phyloP scores from a whole-genome alignment of 2,329 filamentous ascomycete genomes.

The Monosporascus sp. region DNA sequence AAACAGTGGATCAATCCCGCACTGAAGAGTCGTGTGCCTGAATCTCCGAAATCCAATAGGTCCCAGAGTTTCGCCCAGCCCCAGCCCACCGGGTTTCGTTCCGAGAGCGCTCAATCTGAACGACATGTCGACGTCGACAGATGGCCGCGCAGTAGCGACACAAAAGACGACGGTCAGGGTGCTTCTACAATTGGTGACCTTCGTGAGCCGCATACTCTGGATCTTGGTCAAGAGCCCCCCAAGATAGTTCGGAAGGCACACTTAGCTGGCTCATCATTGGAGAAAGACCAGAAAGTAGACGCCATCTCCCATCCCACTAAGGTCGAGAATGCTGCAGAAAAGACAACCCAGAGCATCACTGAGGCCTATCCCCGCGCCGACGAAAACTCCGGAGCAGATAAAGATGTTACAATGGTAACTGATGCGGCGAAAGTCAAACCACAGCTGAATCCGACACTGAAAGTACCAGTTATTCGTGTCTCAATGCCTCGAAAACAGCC shows the following conservation, averaged over 20 bases:
- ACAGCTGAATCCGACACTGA: constrained; percentile 8
- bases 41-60: constrained; percentile 47
- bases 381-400: constrained; percentile 3
- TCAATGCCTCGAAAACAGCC: constrained; percentile 34
- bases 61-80: constrained; percentile 44
- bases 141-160: constrained; percentile 49
- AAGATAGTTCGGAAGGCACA: constrained; percentile 15
- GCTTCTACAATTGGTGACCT: constrained; percentile 11
- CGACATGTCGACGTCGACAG: constrained; percentile 38
- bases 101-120: constrained; percentile 31
- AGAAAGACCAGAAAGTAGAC: constrained; percentile 15
- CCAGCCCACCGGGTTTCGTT: constrained; percentile 27
- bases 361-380: background rate
- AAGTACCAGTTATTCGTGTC: constrained; percentile 29
- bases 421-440: constrained; percentile 10
- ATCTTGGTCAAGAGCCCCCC: constrained; percentile 9
- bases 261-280: constrained; percentile 19
- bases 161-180: constrained; percentile 36
- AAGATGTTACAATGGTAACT: background rate
- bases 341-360: background rate
- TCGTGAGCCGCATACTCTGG: constrained; percentile 14
- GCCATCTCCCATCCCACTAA: constrained; percentile 8
- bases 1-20: constrained; percentile 57
- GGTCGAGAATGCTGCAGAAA: constrained; percentile 9
- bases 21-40: constrained; percentile 42